Conservation (phyloP, 2,329 filamentous ascomycete genomes). For the Nannizzia gypsea region DNA sequence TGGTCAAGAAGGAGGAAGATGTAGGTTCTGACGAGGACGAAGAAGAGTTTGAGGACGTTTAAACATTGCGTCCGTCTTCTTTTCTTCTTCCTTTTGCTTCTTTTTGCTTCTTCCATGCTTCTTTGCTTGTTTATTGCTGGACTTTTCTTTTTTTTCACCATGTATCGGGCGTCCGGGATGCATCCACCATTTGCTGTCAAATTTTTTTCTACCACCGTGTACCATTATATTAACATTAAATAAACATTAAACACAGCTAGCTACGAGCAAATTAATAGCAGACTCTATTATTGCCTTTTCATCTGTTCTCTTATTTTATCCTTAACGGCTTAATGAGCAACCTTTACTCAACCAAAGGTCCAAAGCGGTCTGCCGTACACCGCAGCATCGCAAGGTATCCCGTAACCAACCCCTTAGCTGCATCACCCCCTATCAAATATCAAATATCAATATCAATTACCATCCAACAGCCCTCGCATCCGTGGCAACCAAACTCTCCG, state of each 20-base stretch:
- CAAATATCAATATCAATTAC: too few species aligned
- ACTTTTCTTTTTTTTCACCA: not conserved
- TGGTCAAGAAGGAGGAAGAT: slow-evolving; percentile 28
- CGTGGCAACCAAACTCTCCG: not conserved
- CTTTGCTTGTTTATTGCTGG: too few species aligned
- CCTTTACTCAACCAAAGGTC: too few species aligned
- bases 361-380: too few species aligned
- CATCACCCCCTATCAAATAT: not conserved
- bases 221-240: not conserved
- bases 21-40: slow-evolving; percentile 29
- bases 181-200: not conserved
- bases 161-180: not conserved
- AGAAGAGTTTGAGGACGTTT: slow-evolving; percentile 36
- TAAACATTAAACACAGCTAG: too few species aligned
- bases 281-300: not conserved
- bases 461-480: not conserved
- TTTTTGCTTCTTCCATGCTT: not conserved
- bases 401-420: not conserved
- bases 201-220: not conserved
- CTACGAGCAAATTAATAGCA: not conserved
- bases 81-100: not conserved
- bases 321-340: too few species aligned
- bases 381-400: too few species aligned
- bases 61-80: slow-evolving; percentile 3
- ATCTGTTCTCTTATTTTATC: not conserved